phyloP scores from a whole-genome alignment of 2,329 filamentous ascomycete species.

The Aspergillus neoniger region DNA sequence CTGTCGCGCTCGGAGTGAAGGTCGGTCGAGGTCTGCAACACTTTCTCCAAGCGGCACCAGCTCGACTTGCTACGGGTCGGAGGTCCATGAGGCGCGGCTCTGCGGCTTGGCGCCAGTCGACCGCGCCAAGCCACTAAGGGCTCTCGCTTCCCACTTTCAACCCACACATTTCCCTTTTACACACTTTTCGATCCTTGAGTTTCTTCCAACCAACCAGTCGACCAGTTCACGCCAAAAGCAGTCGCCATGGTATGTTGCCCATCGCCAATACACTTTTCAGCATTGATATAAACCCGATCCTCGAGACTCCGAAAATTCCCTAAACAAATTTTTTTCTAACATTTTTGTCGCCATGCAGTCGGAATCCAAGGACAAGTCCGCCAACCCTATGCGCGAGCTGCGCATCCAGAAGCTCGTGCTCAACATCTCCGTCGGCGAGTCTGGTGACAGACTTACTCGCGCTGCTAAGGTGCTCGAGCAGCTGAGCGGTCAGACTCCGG shows the following conservation, averaged over 20 bases:
- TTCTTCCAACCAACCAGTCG: slow-evolving; percentile 40
- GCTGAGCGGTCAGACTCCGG: slow-evolving; percentile 98
- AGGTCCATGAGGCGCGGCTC: slow-evolving; percentile 23
- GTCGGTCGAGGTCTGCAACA: neutral
- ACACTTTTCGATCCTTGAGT: slow-evolving; percentile 31
- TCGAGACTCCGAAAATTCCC: slow-evolving; percentile 7
- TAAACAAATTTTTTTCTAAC: slow-evolving; percentile 14
- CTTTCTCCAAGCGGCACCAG: slow-evolving; percentile 6
- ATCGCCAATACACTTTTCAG: slow-evolving; percentile 13
- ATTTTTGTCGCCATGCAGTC: slow-evolving; percentile 52
- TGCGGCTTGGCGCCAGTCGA: slow-evolving; percentile 29
- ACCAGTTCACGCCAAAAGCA: slow-evolving; percentile 42
- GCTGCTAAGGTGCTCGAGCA: slow-evolving; percentile 99
- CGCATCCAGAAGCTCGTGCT: slow-evolving; percentile 99
- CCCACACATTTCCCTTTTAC: slow-evolving; percentile 41
- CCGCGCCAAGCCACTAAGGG: slow-evolving; percentile 39
- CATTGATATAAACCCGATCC: slow-evolving; percentile 3
- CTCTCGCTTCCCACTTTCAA: slow-evolving; percentile 39
- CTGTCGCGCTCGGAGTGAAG: slow-evolving; percentile 12
- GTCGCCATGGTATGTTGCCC: slow-evolving; percentile 52
- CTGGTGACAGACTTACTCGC: slow-evolving; percentile 99
- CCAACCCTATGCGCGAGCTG: slow-evolving; percentile 99
- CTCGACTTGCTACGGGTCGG: slow-evolving; percentile 11
- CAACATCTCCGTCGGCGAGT: slow-evolving; percentile 99
- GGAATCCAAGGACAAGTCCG: slow-evolving; percentile 74